phyloP scores from a whole-genome alignment of 2,329 filamentous ascomycete genomes.

The Magnaporthiopsis rhizophila region DNA sequence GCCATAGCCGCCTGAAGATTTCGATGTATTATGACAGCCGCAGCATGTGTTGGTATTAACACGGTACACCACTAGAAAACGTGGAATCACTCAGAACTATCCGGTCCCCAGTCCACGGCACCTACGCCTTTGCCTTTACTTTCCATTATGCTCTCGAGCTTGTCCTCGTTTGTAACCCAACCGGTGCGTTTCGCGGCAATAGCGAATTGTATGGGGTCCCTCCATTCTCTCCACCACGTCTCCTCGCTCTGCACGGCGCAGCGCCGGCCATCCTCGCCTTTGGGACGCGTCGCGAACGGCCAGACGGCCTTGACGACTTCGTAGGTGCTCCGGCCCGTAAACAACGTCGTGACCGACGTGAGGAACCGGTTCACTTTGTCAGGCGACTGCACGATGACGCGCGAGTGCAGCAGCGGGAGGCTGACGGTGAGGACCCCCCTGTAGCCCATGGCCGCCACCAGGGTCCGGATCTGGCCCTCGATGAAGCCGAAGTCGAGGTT shows the following conservation, averaged over 20 bases:
- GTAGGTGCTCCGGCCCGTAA: slow-evolving; percentile 44
- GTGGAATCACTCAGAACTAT: slow-evolving; percentile 12
- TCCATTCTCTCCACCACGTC: slow-evolving; percentile 47
- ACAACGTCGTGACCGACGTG: slow-evolving; percentile 41
- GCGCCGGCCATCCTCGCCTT: slow-evolving; percentile 33
- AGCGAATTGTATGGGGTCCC: slow-evolving; percentile 33
- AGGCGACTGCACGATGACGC: slow-evolving; percentile 41
- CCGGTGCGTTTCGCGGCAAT: slow-evolving; percentile 28
- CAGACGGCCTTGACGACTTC: slow-evolving; percentile 48
- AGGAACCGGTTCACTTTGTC: slow-evolving; percentile 48
- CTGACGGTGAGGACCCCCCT: slow-evolving; percentile 39
- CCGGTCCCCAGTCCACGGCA: slow-evolving; percentile 36
- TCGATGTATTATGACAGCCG: too few relatives aligned
- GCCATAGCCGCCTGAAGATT: too few relatives aligned
- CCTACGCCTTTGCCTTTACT: slow-evolving; percentile 29
- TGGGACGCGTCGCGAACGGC: slow-evolving; percentile 45
- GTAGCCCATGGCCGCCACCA: slow-evolving; percentile 42
- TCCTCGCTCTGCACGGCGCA: slow-evolving; percentile 49
- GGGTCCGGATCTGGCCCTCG: slow-evolving; percentile 43
- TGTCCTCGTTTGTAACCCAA: slow-evolving; percentile 45
- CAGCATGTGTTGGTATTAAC: too few relatives aligned
- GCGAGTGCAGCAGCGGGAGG: slow-evolving; percentile 42
- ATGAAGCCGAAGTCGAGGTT: slow-evolving; percentile 49
- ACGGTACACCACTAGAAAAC: neutral
- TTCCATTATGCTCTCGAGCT: slow-evolving; percentile 45